Percentiles rank a stretch among this genome's conserved stretches.
These are phyloP conservation scores for Phylloboletellus chloephorus DNA, from an alignment of 1,284 basidiomycete genomes.

Conservation along the genomic window DNA sequence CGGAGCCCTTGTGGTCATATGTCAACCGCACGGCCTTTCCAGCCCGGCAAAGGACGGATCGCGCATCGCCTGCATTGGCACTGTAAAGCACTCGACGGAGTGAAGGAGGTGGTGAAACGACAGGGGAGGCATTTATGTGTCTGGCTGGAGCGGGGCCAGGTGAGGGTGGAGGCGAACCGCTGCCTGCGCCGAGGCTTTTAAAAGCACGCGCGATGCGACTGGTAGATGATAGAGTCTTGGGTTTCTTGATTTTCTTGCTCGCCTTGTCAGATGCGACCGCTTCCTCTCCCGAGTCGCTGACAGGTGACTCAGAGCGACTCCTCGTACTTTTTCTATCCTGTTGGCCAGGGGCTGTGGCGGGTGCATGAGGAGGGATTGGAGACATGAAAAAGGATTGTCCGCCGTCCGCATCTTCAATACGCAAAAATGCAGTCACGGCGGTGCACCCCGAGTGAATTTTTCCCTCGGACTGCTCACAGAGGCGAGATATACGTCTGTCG, in stretches of 20 bases:
- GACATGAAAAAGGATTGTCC: constrained; percentile 56
- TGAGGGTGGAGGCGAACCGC: constrained; percentile 38
- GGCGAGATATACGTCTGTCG: constrained; percentile 74
- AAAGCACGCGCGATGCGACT: constrained; percentile 56
- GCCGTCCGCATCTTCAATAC: constrained; percentile 80
- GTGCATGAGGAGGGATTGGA: constrained; percentile 17
- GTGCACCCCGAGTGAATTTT: constrained; percentile 97
- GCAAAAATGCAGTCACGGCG: constrained; percentile 93
- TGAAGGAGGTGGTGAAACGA: constrained; percentile 44
- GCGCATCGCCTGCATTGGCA: constrained; percentile 94
- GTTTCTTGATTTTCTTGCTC: constrained; percentile 33
- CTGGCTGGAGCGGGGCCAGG: constrained; percentile 14
- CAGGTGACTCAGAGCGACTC: constrained; percentile 27
- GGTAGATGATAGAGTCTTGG: constrained; percentile 40
- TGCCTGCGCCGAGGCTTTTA: constrained; percentile 45
- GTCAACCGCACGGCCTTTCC: constrained; percentile 92
- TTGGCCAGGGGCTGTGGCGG: constrained; percentile 29
- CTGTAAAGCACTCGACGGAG: constrained; percentile 82
- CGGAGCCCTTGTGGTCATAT: constrained; percentile 98
- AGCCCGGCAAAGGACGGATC: constrained; percentile 82
- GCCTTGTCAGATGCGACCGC: constrained; percentile 33
- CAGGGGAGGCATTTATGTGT: constrained; percentile 26
- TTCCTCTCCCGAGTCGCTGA: constrained; percentile 32
- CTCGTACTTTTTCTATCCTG: constrained; percentile 20
- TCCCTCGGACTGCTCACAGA: constrained; percentile 79